Base-by-base conservation (phyloP, 2,329 filamentous ascomycete genomes). In the Alternaria conjuncta region DNA sequence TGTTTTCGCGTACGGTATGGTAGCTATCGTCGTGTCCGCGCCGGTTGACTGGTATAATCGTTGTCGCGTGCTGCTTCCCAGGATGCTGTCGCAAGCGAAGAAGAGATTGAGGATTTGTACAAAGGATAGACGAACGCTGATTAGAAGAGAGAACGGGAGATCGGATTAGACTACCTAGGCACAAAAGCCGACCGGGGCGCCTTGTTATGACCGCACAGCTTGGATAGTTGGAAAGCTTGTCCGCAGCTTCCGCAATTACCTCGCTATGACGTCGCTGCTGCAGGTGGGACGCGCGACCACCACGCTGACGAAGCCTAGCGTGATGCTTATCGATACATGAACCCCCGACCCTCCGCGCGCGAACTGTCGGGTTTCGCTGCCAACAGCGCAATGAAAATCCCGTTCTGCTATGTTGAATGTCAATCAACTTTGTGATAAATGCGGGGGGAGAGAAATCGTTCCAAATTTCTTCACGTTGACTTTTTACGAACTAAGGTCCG, bases 211-310 rank as follows among this genome's bases (percentile, higher is more conserved):
- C 60, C 50, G 44, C 45, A 49, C 23, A 23, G 25, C 49, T 41
- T 59, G 18, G 55, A 45, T 47, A 32, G 41, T 21, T 18, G 41
- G 44, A 49, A 45, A 59, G 41, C 21, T 45, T 55, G 45, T 61
- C 61, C 62, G 64, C 63, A 60, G 58, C 57, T 60, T 70, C 66
- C 67, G 64, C 67, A 53, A 26, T 53, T 53, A 25, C 30, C 30
- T 36, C 9, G 23, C 26, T 56, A 74, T 72, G 71, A 72, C 71
- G 71, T 74, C 61, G 68, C 20, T 26, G 44, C 28, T 28, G 57
- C 44, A 21, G 57, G 60, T 32, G 56, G 53, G 63, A 41, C 54
- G 57, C 63, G 51, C 25, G 28, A 57, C 54, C 44, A 43, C 56
- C 54, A 43, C 54, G 63, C 65, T 72, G 64, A 70, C 63, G 46